A percentile compares a stretch with the other conserved stretches of the same genome.
These are phyloP conservation scores for Lepraria neglecta DNA, from an alignment of 495 filamentous ascomycete species.

Conservation along the genomic window DNA sequence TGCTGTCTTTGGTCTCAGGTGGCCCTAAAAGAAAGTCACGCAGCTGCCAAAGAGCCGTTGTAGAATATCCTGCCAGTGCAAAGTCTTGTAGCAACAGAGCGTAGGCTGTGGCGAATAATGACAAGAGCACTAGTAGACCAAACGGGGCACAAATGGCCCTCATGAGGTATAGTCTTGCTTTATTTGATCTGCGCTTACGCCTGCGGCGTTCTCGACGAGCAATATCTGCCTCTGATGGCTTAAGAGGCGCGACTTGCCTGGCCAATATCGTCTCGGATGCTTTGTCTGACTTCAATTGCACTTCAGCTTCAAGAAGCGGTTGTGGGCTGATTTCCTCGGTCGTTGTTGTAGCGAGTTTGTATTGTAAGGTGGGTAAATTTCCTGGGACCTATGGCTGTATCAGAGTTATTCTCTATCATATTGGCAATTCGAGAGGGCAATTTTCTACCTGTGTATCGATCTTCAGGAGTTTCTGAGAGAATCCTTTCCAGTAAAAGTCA, in stretches of 20 bases:
- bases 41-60: neutral
- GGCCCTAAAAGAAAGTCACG: neutral
- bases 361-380: neutral
- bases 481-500: constrained; percentile 2
- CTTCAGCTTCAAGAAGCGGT: neutral
- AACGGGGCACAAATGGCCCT: neutral
- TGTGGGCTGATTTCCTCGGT: neutral
- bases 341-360: neutral
- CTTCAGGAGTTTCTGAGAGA: neutral
- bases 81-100: neutral
- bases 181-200: neutral
- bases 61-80: neutral
- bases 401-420: no score
- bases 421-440: no score
- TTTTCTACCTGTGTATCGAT: neutral
- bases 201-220: neutral
- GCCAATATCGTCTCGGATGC: neutral
- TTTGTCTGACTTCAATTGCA: neutral
- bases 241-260: neutral
- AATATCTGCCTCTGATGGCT: no score
- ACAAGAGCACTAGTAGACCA: neutral
- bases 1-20: neutral
- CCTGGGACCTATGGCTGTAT: neutral
- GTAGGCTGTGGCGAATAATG: neutral
- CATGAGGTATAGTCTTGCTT: neutral